Conservation (phyloP, 2,329 filamentous ascomycete species). For the Camillea tinctor region DNA sequence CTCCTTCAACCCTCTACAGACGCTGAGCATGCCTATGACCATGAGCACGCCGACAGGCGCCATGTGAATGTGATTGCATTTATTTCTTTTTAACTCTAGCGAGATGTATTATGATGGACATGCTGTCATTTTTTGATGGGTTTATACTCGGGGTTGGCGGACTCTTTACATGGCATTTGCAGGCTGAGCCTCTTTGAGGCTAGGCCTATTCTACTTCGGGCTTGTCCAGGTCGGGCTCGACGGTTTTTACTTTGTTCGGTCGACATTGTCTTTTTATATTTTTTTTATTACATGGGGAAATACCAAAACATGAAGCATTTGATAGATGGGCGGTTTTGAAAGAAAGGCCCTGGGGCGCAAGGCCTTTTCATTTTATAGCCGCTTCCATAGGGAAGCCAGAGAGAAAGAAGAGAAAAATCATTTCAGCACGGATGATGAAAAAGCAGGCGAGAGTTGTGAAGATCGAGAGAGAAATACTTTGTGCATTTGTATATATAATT, state of each 20-base stretch:
- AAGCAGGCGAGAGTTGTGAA: too few species aligned
- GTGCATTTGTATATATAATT: slow-evolving; percentile 32
- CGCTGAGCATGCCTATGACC: slow-evolving; percentile 63
- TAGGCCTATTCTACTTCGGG: slow-evolving; percentile 16
- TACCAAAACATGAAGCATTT: slow-evolving; percentile 28
- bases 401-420: slow-evolving; percentile 2
- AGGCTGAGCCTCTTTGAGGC: slow-evolving; percentile 7
- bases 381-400: not conserved
- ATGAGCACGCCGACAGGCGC: slow-evolving; percentile 54
- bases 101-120: slow-evolving; percentile 20
- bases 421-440: slow-evolving; percentile 5
- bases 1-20: slow-evolving; percentile 57
- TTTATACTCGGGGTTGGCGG: slow-evolving; percentile 20
- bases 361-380: not conserved
- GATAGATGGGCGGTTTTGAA: slow-evolving; percentile 24
- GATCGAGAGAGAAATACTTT: slow-evolving; percentile 12
- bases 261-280: slow-evolving; percentile 16
- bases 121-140: slow-evolving; percentile 22
- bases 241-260: slow-evolving; percentile 16
- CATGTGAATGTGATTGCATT: slow-evolving; percentile 29
- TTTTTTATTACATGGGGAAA: slow-evolving; percentile 23
- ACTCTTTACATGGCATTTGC: slow-evolving; percentile 20
- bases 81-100: slow-evolving; percentile 19
- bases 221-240: slow-evolving; percentile 14
- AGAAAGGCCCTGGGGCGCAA: slow-evolving; percentile 3